Base-by-base conservation (phyloP, 2,329 filamentous ascomycete species). In the Dothidotthia symphoricarpi region DNA sequence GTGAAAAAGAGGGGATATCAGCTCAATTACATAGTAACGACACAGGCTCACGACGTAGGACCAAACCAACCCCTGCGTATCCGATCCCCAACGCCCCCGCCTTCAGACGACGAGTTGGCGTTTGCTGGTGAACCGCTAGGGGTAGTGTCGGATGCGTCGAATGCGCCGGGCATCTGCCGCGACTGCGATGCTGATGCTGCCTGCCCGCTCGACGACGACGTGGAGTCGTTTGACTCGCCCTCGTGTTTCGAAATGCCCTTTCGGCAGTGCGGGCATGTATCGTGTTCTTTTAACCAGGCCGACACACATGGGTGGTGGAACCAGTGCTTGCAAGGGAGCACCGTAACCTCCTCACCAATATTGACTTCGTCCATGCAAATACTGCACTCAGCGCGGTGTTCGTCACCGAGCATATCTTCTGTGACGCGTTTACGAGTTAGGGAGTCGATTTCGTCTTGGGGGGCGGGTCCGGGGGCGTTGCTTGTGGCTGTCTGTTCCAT, bases 341-440 rank as follows among this genome's bases (percentile, higher is more conserved):
- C 77, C 0, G 86, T 79, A 4, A 91, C 87, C 60, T 86, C 81
- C 19, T 86, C 82, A 9, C 82, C 85, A 24, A 86, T 60, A 16
- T 80, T 75, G 45, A 94, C 83, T 17, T 86, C 80, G 38, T 96
- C 89, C 73, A 97, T 95, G 68, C 93, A 98, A 41, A 98, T 95
- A 24, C 87, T 90, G 65, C 93, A 98, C 59, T 96, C 90, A 1
- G 78, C 80, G 34, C 73, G 76, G 28, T 82, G 84, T 41, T 85
- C 86, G 4, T 71, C 68, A 6, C 77, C 78, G 36, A 94, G 72
- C 77, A 94, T 83, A 28, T 83, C 76, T 40, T 77, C 71, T 34
- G 87, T 80, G 2, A 93, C 73, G 28, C 78, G 78, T 51, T 83
- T 85, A 53, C 83, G 85, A 7, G 87, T 80, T 4, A 98, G 71